Evolutionary conservation across 2,329 filamentous ascomycete species (phyloP).

Genomic region (Epichloe brachyelytri): DNA sequence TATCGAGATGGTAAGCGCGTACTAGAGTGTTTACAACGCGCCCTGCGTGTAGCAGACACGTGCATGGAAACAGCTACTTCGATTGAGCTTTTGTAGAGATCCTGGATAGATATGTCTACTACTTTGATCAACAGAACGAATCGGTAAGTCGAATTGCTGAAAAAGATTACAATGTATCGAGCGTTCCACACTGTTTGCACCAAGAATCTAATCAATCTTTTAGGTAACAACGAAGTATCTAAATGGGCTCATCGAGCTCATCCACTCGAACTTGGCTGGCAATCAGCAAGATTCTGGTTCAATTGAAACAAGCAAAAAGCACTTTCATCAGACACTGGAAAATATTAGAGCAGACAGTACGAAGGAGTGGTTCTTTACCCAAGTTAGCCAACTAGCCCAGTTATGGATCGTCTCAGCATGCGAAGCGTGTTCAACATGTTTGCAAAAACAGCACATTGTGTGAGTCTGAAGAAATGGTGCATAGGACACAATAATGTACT

Average conservation of each 20-base stretch:
- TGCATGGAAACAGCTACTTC: conserved; percentile 98
- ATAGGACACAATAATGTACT: conserved; percentile 6
- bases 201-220: conserved; percentile 7
- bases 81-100: conserved; percentile 96
- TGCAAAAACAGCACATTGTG: neutral
- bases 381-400: conserved; percentile 17
- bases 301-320: conserved; percentile 79
- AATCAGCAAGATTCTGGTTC: conserved; percentile 70
- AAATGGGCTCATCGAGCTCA: conserved; percentile 94
- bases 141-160: conserved; percentile 42
- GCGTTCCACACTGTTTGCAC: neutral
- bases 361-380: conserved; percentile 74
- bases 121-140: conserved; percentile 98
- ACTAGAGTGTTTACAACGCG: conserved; percentile 88
- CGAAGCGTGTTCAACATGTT: neutral
- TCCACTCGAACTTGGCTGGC: conserved; percentile 86
- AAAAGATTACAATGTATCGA: neutral
- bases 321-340: conserved; percentile 89
- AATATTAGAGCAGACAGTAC: conserved; percentile 88
- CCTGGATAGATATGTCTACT: conserved; percentile 95
- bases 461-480: conserved; percentile 2
- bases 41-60: conserved; percentile 88
- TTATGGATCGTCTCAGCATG: neutral
- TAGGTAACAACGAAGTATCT: conserved; percentile 90
- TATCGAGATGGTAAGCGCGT: conserved; percentile 97